These are phyloP conservation scores for Spergularia marina DNA, from an alignment of 148 eudicot genomes.

Conservation along the genomic window DNA sequence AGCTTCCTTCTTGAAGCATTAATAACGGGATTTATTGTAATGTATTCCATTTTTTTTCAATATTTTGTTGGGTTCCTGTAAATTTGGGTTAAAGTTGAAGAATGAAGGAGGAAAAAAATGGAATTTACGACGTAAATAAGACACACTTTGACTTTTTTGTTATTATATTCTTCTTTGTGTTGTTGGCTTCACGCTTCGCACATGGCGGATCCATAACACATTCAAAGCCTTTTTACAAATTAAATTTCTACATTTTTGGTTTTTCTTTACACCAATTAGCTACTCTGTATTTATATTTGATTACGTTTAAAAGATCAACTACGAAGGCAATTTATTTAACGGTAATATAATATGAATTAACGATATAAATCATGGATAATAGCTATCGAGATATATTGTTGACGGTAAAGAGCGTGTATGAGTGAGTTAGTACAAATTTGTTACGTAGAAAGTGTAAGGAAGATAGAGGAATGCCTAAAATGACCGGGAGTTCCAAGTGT, in stretches of 20 bases:
- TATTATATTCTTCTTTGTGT: neutral
- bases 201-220: neutral
- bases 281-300: too few species aligned
- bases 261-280: too few species aligned
- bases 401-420: too few species aligned
- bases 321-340: too few species aligned
- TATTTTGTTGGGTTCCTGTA: constrained; percentile 4
- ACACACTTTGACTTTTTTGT: constrained; percentile 11
- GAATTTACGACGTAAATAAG: neutral
- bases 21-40: neutral
- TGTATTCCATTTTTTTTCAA: neutral
- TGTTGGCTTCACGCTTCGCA: neutral
- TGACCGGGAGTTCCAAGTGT: too few species aligned
- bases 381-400: too few species aligned
- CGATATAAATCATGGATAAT: too few species aligned
- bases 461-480: too few species aligned
- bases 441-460: too few species aligned
- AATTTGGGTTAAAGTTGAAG: constrained; percentile 11
- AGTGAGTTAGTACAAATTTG: too few species aligned
- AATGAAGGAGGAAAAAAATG: neutral
- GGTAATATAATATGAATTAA: too few species aligned
- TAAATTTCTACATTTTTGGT: neutral
- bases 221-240: neutral
- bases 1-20: constrained; percentile 12
- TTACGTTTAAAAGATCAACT: too few species aligned